Evolutionary conservation across 2,329 filamentous ascomycete genomes (phyloP), one percentile per base, ranked within the genome.

Genomic region (Torrubiella hemipterigena): DNA sequence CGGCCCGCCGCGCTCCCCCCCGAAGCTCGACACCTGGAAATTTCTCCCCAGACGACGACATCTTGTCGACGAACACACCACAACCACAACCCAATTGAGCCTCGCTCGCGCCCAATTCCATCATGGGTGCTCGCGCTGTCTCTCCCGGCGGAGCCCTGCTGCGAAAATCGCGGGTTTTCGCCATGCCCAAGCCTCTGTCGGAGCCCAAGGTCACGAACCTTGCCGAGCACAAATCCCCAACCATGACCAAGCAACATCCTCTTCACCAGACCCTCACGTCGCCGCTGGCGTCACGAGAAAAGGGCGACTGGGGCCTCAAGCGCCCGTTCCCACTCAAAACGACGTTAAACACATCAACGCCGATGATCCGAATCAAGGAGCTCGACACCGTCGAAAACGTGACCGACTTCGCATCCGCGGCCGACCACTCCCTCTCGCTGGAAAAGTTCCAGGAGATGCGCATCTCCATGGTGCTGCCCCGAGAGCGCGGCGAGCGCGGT

Each of bases 301-400:
- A 73, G 48, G 89, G 89, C 21, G 89, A 96, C 49, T 96, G 89
- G 87, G 89, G 89, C 11, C 63, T 95, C 45, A 96, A 96, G 61
- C 69, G 89, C 33, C 68, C 85, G 2, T 64, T 96, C 6, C 89
- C 89, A 2, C 59, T 79, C 7, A 79, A 79, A 51, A 77, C 80
- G 4, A 87, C 84, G 5, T 72, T 75, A 14, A 73, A 73, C 32
- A 76, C 75, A 6, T 74, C 77, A 6, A 77, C 76, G n/a, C 82
- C 86, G 8, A 65, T 82, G 30, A 70, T 94, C 32, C 74, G 83
- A 41, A 60, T 96, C 43, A 77, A 75, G 46, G 70, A 80, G 37
- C 69, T 93, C 41, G 89, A 96, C 61, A 82, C 84, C 3, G 71
- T 77, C 44, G 86, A 95, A 56, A 81, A 86, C 52, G 69, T 95